Conservation (phyloP, 176 grass and related monocot species). For the Oryza meridionalis region DNA sequence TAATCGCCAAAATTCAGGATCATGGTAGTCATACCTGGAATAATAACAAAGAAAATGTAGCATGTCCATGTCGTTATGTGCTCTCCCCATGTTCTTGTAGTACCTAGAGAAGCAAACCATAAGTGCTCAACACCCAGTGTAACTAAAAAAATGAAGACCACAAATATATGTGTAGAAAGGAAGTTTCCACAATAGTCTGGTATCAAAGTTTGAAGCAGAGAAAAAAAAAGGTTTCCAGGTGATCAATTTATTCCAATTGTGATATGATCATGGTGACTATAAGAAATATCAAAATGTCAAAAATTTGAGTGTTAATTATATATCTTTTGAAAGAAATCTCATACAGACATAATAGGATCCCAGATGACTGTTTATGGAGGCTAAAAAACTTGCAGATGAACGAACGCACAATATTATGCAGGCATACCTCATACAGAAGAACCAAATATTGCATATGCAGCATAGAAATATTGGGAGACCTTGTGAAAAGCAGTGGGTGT, state of each 20-base stretch:
- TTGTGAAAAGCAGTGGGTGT: neutral
- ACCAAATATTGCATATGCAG: conserved; percentile 1
- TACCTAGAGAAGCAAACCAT: conserved; percentile 50
- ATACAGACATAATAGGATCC: neutral
- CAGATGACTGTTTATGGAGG: neutral
- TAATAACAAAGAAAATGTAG: conserved; percentile 95
- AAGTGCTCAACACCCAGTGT: conserved; percentile 33
- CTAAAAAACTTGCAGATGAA: neutral
- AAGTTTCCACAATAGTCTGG: conserved; percentile 15
- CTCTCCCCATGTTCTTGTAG: conserved; percentile 97
- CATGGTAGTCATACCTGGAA: conserved; percentile 71
- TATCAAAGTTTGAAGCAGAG: neutral
- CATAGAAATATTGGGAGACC: conserved; percentile 2
- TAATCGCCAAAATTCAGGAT: conserved; percentile 14
- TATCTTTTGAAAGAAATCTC: neutral
- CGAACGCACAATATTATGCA: neutral
- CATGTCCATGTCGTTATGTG: conserved; percentile 94
- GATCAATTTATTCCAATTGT: neutral
- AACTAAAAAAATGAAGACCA: neutral
- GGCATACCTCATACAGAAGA: neutral
- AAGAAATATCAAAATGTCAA: conserved; percentile 6
- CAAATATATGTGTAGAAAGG: conserved; percentile 12
- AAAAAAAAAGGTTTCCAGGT: neutral
- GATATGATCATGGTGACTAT: neutral
- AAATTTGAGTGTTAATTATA: conserved; percentile 3